Evolutionary conservation across 192 early-diverging fungal species (phyloP), one percentile per base, ranked within the genome.

Genomic region (Entomortierella parvispora): DNA sequence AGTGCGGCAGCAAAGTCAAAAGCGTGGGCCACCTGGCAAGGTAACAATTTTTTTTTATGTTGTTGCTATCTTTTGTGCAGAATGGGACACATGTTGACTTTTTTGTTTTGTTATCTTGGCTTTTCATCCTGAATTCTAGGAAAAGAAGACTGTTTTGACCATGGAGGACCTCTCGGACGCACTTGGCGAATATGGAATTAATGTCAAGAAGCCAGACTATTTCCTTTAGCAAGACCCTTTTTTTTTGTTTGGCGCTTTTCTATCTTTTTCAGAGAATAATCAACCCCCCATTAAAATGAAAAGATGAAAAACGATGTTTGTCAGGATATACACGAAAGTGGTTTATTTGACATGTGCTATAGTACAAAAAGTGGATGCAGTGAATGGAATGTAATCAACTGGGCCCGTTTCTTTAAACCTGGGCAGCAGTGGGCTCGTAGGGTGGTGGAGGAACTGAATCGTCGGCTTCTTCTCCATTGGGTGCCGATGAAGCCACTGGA

Each of bases 141-240:
- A 94, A 48, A 91, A 91, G 58, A 93, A 92, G 71, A 94, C 93
- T 17, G 93, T 95, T 15, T 70, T 99, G 43, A 96, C 89, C 17
- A 93, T 97, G 89, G 96, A 99, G 40, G 97, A 98, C 75, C 83
- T 99, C 49, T 87, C 93, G 8, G 88, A 91, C 18, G 97, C 96
- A 6, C 78, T 98, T 37, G 84, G 89, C 0, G 96, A 97, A 70
- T 95, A 98, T 58, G 97, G 97, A 40, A 90, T 99, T 58, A 97
- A 96, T 62, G 87, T 97, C 56, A 95, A 93, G 71, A 99, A 98
- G 62, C 97, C 96, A 9, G 96, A 99, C 20, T 97, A 95, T 81
- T 97, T 49, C 32, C 60, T 66, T 61, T 78, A 66, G 47, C 46
- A 11, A 17, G 17, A 15, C 2, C 5, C 1, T 33, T 17, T 7